phyloP scores from a whole-genome alignment of 2,329 filamentous ascomycete genomes.

The Ophiostoma sp. region DNA sequence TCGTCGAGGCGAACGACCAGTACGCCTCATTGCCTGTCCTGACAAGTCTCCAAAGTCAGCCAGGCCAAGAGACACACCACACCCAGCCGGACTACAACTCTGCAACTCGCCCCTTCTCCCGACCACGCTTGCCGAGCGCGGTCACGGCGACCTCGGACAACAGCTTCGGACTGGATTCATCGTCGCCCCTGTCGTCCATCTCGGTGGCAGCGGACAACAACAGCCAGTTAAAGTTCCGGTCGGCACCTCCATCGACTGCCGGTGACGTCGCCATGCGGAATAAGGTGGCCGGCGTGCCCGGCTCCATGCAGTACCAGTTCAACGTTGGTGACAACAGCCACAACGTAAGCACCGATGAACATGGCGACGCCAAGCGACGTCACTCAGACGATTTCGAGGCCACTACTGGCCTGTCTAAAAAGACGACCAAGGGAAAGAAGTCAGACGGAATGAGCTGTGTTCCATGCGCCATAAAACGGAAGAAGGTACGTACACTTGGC shows the following conservation, averaged over 20 bases:
- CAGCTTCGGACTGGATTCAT: not conserved
- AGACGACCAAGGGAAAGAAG: not conserved
- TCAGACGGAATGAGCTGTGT: not conserved
- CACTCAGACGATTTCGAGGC: not conserved
- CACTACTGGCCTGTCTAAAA: not conserved
- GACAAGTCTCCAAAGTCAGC: not conserved
- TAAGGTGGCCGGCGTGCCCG: not conserved
- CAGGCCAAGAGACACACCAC: not conserved
- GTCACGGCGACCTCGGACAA: constrained; percentile 5
- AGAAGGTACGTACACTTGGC: not conserved
- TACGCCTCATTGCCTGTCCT: not conserved
- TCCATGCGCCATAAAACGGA: not conserved
- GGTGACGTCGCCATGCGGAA: not conserved
- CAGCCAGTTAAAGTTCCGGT: not conserved
- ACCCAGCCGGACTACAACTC: not conserved
- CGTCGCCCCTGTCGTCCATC: constrained; percentile 6
- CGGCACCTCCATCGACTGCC: constrained; percentile 5
- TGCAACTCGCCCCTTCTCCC: not conserved
- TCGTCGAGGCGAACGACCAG: not conserved
- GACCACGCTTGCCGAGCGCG: not conserved
- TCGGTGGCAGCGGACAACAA: not conserved
- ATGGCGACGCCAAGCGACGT: not conserved
- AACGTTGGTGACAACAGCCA: not conserved
- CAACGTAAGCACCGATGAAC: not conserved
- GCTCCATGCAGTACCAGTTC: not conserved